A percentile compares a stretch with the other conserved stretches of the same genome.
Evolutionary conservation across 345 rosid species (phyloP).

Genomic region (Passiflora organensis): DNA sequence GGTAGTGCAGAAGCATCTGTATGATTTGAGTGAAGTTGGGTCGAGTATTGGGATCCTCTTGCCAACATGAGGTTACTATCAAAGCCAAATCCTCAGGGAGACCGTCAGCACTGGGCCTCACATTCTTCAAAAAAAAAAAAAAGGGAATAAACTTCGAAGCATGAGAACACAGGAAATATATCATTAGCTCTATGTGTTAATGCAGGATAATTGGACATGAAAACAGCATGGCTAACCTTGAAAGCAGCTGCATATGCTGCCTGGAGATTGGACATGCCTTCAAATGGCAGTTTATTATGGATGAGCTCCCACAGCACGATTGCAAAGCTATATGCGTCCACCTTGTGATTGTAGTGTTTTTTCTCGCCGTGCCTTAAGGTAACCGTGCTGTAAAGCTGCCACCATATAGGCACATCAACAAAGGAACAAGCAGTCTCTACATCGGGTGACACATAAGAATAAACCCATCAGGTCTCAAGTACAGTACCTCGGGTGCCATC

Average conservation of each 20-base stretch:
- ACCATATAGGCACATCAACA: constrained; percentile 9
- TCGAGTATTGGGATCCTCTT: constrained; percentile 85
- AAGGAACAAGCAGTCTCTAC: constrained; percentile 1
- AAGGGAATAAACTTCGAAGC: no score
- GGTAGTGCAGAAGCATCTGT: constrained; percentile 71
- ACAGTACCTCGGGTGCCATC: constrained; percentile 97
- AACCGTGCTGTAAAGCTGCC: constrained; percentile 94
- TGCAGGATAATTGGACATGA: no score
- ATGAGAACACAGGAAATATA: not conserved
- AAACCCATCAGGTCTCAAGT: constrained; percentile 6
- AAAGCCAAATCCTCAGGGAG: constrained; percentile 69
- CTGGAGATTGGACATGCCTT: constrained; percentile 99
- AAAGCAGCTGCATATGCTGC: constrained; percentile 99
- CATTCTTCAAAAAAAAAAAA: constrained; percentile 43
- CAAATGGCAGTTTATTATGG: constrained; percentile 92
- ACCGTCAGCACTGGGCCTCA: constrained; percentile 77
- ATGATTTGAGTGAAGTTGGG: constrained; percentile 82
- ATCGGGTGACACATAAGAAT: not conserved
- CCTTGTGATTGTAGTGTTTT: constrained; percentile 93
- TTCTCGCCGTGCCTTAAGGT: constrained; percentile 96
- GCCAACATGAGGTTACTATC: constrained; percentile 94
- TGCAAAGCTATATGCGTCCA: constrained; percentile 96
- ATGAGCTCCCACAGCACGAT: constrained; percentile 96
- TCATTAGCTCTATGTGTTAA: not conserved
- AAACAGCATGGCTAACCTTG: constrained; percentile 45